Evolutionary conservation across 2,329 filamentous ascomycete species (phyloP).

Genomic region (Taxawa tesnikishii): DNA sequence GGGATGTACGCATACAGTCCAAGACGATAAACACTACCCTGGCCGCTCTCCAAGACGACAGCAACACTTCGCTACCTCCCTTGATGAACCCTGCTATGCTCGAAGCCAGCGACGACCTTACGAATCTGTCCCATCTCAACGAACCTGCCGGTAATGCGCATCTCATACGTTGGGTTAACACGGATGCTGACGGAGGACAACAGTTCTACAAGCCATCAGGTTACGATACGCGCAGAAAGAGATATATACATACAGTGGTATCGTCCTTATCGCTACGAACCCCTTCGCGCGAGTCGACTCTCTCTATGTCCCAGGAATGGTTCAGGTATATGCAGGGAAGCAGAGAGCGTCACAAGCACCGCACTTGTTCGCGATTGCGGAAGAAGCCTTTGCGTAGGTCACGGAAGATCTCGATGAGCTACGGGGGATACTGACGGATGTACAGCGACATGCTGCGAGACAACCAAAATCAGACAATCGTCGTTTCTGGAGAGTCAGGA

Average conservation of each 20-base stretch:
- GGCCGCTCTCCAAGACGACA: conserved; percentile 64
- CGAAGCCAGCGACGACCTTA: conserved; percentile 95
- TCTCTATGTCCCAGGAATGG: conserved; percentile 96
- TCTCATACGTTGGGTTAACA: no score
- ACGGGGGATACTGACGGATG: conserved; percentile 24
- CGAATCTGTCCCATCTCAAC: conserved; percentile 94
- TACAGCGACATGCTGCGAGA: conserved; percentile 90
- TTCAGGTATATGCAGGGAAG: conserved; percentile 97
- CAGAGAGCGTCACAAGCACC: conserved; percentile 93
- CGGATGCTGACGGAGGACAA: conserved; percentile 13
- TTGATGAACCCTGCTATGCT: conserved; percentile 98
- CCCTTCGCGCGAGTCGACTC: conserved; percentile 96
- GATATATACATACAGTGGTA: conserved; percentile 98
- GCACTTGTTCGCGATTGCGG: conserved; percentile 95
- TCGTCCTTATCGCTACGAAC: conserved; percentile 96
- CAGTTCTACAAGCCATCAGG: conserved; percentile 94
- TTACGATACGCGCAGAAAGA: conserved; percentile 96
- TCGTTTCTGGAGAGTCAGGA: conserved; percentile 98
- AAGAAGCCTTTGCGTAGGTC: conserved; percentile 90
- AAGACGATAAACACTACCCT: conserved; percentile 69
- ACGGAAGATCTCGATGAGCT: conserved; percentile 1
- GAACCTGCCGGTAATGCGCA: conserved; percentile 77
- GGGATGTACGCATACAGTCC: conserved; percentile 38
- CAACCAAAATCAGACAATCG: conserved; percentile 91
- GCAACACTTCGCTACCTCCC: conserved; percentile 69